Evolutionary conservation across 2,329 filamentous ascomycete genomes (phyloP).

Genomic region (Pseudocercospora pini-densiflorae): DNA sequence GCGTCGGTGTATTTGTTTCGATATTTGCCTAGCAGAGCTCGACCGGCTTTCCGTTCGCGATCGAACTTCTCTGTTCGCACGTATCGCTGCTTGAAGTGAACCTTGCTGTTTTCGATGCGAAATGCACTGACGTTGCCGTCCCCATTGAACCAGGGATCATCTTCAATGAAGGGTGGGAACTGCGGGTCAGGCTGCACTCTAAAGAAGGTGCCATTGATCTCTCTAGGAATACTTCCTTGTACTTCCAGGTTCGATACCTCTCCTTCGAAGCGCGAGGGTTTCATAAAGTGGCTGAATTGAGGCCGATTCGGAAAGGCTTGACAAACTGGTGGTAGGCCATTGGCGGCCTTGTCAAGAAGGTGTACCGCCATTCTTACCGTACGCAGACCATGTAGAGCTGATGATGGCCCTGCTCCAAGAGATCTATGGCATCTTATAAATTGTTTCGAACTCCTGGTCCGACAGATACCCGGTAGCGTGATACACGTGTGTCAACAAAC

Average conservation of each 20-base stretch:
- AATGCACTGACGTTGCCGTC: conserved; percentile 1
- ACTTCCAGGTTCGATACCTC: not conserved
- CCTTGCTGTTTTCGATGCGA: not conserved
- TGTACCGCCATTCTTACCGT: not conserved
- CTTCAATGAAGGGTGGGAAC: not conserved
- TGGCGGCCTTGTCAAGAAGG: not conserved
- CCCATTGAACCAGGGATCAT: not conserved
- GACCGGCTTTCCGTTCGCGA: not conserved
- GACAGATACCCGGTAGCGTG: no score
- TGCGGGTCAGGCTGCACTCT: not conserved
- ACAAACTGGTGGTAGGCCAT: not conserved
- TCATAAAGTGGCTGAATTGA: not conserved
- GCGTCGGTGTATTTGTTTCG: conserved; percentile 1
- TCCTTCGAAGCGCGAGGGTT: not conserved
- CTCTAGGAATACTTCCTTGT: not conserved
- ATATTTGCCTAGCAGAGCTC: not conserved
- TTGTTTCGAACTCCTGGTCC: no score
- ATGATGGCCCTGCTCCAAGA: no score
- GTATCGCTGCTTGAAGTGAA: not conserved
- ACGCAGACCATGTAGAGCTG: no score
- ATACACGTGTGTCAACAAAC: no score
- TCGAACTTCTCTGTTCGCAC: not conserved
- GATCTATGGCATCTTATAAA: no score
- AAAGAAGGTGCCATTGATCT: not conserved
- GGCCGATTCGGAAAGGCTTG: not conserved